Evolutionary conservation across 1,139 yeast genomes (phyloP).

Genomic region (Blastobotrys indianensis): DNA sequence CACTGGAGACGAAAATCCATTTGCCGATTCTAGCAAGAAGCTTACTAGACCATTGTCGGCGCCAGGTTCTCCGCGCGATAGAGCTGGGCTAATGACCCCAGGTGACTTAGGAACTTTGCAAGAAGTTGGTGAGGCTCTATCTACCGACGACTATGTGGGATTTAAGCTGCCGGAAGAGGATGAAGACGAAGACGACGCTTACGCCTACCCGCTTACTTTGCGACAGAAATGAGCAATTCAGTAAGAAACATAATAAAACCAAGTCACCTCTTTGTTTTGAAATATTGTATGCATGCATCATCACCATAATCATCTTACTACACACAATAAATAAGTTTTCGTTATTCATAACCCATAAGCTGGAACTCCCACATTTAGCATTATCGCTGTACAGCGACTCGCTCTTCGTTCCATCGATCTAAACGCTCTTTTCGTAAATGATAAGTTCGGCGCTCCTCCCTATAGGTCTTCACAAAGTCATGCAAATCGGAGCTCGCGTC

Average conservation of each 20-base stretch:
- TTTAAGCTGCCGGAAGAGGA: slow-evolving; percentile 65
- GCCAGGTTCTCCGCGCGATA: slow-evolving; percentile 82
- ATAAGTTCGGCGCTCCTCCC: slow-evolving; percentile 42
- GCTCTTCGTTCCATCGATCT: slow-evolving; percentile 58
- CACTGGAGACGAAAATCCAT: slow-evolving; percentile 37
- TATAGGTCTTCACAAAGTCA: slow-evolving; percentile 42
- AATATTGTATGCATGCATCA: too few relatives aligned
- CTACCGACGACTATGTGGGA: slow-evolving; percentile 74
- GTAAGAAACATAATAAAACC: too few relatives aligned
- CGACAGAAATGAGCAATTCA: not conserved
- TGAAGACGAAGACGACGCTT: slow-evolving; percentile 38
- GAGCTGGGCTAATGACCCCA: slow-evolving; percentile 79
- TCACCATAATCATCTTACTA: too few relatives aligned
- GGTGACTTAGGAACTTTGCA: slow-evolving; percentile 96
- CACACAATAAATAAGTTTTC: too few relatives aligned
- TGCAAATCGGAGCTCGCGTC: slow-evolving; percentile 27
- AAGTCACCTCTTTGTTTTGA: too few relatives aligned
- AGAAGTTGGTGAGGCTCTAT: slow-evolving; percentile 69
- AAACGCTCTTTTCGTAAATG: slow-evolving; percentile 55
- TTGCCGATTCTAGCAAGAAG: slow-evolving; percentile 46
- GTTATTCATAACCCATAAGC: not conserved
- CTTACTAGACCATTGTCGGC: slow-evolving; percentile 89
- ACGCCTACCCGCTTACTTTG: slow-evolving; percentile 20
- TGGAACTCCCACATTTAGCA: not conserved
- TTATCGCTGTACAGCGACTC: slow-evolving; percentile 41